Base-by-base conservation (phyloP, 805 yeast species). In the Candida golubevii region DNA sequence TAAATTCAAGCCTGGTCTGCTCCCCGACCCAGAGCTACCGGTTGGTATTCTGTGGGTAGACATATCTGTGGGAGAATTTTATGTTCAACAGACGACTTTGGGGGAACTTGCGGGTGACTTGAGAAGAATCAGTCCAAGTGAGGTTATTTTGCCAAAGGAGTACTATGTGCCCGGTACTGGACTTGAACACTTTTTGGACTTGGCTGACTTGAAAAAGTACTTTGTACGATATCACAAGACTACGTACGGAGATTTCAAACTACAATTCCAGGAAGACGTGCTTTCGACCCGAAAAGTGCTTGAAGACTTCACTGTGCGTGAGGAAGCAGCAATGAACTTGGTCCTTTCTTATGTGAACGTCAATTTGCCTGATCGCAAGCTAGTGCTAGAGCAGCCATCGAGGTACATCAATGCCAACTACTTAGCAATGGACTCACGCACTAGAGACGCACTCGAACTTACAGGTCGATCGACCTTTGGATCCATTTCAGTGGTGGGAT, bases 41-140 rank as follows among this genome's bases (percentile, higher is more conserved):
- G 72, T 89, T 4, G 96, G 96, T 0, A 55, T 93, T 1, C 75
- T 89, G 27, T 93, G 98, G 98, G 77, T 84, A 35, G 99, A 93
- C 64, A 69, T 91, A 0, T 84, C 93, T 0, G 79, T 91, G 1
- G 97, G 98, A 0, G 81, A 80, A 18, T 77, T 88, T 36, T 80
- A 72, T 55, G 85, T 84, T 2, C 87, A 88, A 56, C 77, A 78
- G 38, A 78, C 87, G 0, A 72, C 75, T 1, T 57, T 83, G 15
- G 75, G 71, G 6, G 83, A 81, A 26, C 63, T 90, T 3, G 72
- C 82, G 39, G 76, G 93, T 6, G 88, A 88, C 35, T 66, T 93
- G 1, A 72, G 91, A 0, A 73, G 97, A 46, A 80, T 93, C 7
- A 74, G 74, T 38, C 98, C 99, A 0, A 76, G 82, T 32, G 99